A percentile compares a stretch with the other conserved stretches of the same genome.
Evolutionary conservation across 2,329 filamentous ascomycete genomes (phyloP).

Genomic region (Stagonosporopsis vannaccii): DNA sequence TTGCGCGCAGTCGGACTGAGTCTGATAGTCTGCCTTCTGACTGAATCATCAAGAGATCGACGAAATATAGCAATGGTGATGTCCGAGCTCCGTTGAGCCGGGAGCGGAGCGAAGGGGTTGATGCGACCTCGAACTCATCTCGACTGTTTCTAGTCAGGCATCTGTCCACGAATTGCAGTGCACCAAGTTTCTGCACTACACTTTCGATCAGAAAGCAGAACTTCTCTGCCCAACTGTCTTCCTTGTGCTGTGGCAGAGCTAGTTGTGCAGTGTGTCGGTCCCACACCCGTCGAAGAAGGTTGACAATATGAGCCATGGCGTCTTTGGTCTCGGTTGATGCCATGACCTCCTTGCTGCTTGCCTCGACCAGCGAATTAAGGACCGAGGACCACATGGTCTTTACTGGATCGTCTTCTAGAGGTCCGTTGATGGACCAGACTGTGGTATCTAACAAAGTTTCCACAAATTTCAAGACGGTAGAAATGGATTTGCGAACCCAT

Average conservation of each 20-base stretch:
- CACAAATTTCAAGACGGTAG: slow-evolving; percentile 69
- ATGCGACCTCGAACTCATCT: slow-evolving; percentile 67
- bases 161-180: slow-evolving; percentile 59
- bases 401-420: slow-evolving; percentile 55
- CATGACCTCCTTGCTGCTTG: slow-evolving; percentile 86
- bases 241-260: slow-evolving; percentile 42
- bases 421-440: slow-evolving; percentile 52
- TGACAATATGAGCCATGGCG: slow-evolving; percentile 76
- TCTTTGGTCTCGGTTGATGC: slow-evolving; percentile 82
- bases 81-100: slow-evolving; percentile 58
- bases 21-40: slow-evolving; percentile 48
- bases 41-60: slow-evolving; percentile 64
- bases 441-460: slow-evolving; percentile 61
- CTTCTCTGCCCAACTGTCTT: slow-evolving; percentile 56
- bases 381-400: slow-evolving; percentile 69
- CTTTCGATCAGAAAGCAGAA: slow-evolving; percentile 60
- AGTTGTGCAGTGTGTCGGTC: slow-evolving; percentile 55
- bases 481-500: slow-evolving; percentile 81
- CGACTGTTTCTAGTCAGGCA: slow-evolving; percentile 61
- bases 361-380: slow-evolving; percentile 68
- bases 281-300: slow-evolving; percentile 76
- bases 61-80: slow-evolving; percentile 71
- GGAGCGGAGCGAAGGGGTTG: slow-evolving; percentile 70
- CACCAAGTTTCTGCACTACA: slow-evolving; percentile 60
- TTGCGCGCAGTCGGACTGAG: slow-evolving; percentile 45